phyloP scores from a whole-genome alignment of 768 basidiomycete genomes.

The Pisolithus marmoratus region DNA sequence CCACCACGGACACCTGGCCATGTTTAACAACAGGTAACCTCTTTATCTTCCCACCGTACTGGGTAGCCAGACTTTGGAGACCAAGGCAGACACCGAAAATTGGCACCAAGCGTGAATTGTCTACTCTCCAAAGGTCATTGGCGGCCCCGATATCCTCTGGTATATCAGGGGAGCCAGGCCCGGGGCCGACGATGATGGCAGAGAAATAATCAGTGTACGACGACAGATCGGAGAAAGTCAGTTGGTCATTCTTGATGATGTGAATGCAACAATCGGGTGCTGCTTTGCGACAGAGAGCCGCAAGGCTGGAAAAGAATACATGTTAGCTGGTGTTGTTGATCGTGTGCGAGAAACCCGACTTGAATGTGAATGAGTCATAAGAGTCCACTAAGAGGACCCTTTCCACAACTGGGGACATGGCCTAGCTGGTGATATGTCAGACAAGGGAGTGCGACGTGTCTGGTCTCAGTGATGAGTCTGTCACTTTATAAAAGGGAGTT shows the following conservation, averaged over 20 bases:
- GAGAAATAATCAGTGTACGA: constrained; percentile 56
- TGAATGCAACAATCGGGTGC: constrained; percentile 58
- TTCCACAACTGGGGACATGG: constrained; percentile 24
- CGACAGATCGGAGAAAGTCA: constrained; percentile 44
- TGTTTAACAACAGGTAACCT: constrained; percentile 69
- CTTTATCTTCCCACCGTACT: constrained; percentile 56
- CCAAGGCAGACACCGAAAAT: constrained; percentile 84
- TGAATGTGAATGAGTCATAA: constrained; percentile 82
- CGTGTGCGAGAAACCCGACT: too few relatives aligned
- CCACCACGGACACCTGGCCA: constrained; percentile 63
- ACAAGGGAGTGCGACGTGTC: neutral
- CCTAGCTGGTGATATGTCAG: neutral
- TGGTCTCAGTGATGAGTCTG: too few relatives aligned
- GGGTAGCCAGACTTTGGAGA: constrained; percentile 69
- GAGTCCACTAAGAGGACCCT: constrained; percentile 73
- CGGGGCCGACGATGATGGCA: constrained; percentile 73
- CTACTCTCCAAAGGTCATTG: constrained; percentile 62
- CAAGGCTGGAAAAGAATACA: constrained; percentile 44
- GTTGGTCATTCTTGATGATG: constrained; percentile 69
- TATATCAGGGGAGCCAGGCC: constrained; percentile 70
- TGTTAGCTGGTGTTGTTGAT: neutral
- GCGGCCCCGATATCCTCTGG: constrained; percentile 63
- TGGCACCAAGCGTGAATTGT: constrained; percentile 48
- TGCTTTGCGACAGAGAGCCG: constrained; percentile 58
- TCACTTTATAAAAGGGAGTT: too few relatives aligned